Evolutionary conservation across 2,329 filamentous ascomycete genomes (phyloP), one percentile per base, ranked within the genome.

Genomic region (Helotiales sp.): DNA sequence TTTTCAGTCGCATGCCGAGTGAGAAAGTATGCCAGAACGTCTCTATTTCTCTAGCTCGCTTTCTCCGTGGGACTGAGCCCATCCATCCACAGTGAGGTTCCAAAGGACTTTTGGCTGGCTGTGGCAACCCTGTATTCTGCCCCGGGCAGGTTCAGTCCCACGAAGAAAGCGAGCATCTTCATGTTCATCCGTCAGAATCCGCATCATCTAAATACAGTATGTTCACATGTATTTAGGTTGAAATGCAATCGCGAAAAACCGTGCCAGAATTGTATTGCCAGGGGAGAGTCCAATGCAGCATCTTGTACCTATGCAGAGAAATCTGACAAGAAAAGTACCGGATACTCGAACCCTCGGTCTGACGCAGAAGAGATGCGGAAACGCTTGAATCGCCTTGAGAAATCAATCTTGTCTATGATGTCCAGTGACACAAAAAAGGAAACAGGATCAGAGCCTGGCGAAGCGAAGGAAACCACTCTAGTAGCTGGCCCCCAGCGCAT

Each of bases 331-430:
- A 77, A 76, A 61, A 75, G 73, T 55, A 72, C 78, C 32, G 28
- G 20, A 40, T 24, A 57, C 4, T 49, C 61, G 17, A 68, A 63
- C 61, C 65, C 60, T 15, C 64, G 61, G 13, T 63, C 65, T 8
- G 69, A 72, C 58, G 49, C 63, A 17, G 83, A 81, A 75, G 81
- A 82, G 76, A 84, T 87, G 84, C 81, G 83, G 20, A 82, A 83
- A 13, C 79, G 85, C 58, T 78, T 87, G 43, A 82, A 82, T 75
- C 80, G 83, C 22, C 83, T 88, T 0, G 85, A 87, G 75, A 82
- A 81, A 64, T 85, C 87, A 80, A 84, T 87, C 30, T 78, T 84
- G 28, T 81, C 79, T 37, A 85, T 87, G 80, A 82, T 87, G 75
- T 70, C 68, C 17, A 62, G 47, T 34, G 62, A 68, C 37, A 55